Evolutionary conservation across 345 rosid genomes (phyloP).

Genomic region (Corchorus capsularis): DNA sequence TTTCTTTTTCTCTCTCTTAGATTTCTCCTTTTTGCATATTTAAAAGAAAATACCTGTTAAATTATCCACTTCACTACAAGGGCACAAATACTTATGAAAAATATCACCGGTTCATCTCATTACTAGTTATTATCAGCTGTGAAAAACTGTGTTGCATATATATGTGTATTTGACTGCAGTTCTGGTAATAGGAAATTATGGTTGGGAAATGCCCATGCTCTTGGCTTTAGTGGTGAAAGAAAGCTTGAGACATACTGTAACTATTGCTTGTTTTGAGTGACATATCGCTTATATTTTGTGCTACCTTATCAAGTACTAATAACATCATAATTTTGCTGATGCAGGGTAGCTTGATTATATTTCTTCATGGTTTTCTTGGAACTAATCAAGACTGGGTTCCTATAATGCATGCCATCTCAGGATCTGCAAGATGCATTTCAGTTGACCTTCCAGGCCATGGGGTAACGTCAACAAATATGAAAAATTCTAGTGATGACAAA

Average conservation of each 20-base stretch:
- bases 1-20: not conserved
- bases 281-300: not conserved
- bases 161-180: not conserved
- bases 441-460: conserved; percentile 95
- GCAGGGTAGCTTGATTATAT: conserved; percentile 61
- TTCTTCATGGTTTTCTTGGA: conserved; percentile 95
- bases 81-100: not conserved
- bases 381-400: conserved; percentile 89
- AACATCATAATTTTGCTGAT: conserved; percentile 10
- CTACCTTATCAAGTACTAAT: not conserved
- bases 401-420: conserved; percentile 74
- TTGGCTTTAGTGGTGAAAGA: conserved; percentile 11
- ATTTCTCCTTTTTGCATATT: not conserved
- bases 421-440: conserved; percentile 79
- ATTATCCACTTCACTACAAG: not conserved
- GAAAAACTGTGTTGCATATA: not conserved
- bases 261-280: conserved; percentile 2
- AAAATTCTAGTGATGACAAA: conserved; percentile 27
- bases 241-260: conserved; percentile 6
- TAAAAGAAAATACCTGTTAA: not conserved
- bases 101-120: not conserved
- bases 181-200: not conserved
- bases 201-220: not conserved
- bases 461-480: conserved; percentile 58
- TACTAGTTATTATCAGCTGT: not conserved